Percentiles rank a stretch among this genome's conserved stretches.
These are phyloP conservation scores for Coleophoma crateriformis DNA, from an alignment of 2,329 filamentous ascomycete species.

Conservation along the genomic window DNA sequence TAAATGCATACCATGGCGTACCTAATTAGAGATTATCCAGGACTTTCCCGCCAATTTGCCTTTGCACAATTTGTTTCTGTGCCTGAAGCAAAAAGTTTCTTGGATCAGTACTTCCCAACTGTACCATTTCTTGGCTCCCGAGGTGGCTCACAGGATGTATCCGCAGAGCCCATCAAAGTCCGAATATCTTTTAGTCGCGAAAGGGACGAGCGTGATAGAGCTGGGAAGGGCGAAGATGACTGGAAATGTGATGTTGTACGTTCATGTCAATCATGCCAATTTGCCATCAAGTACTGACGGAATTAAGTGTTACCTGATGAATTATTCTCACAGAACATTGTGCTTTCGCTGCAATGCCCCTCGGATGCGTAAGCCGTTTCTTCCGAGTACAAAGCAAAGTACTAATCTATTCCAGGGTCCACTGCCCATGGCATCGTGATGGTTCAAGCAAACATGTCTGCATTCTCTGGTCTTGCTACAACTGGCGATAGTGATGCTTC, in stretches of 20 bases:
- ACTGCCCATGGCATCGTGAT: conserved; percentile 25
- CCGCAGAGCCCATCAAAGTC: conserved; percentile 31
- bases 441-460: conserved; percentile 30
- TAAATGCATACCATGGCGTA: conserved; percentile 1
- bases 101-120: conserved; percentile 44
- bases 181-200: conserved; percentile 46
- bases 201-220: conserved; percentile 39
- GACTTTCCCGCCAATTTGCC: conserved; percentile 47
- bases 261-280: neutral
- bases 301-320: conserved; percentile 45
- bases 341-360: conserved; percentile 55
- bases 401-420: conserved; percentile 14
- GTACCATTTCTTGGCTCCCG: conserved; percentile 41
- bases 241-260: conserved; percentile 50
- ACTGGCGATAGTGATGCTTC: conserved; percentile 49
- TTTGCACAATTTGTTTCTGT: conserved; percentile 48
- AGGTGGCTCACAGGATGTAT: conserved; percentile 32
- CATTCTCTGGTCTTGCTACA: conserved; percentile 37
- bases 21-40: conserved; percentile 26
- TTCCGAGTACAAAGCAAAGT: too few relatives aligned
- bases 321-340: conserved; percentile 47
- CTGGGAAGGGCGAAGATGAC: conserved; percentile 43
- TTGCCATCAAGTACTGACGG: conserved; percentile 1
- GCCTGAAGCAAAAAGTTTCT: conserved; percentile 42
- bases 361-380: conserved; percentile 38